These are phyloP conservation scores for Penicillium sp. DNA, from an alignment of 2,329 filamentous ascomycete species.

Conservation along the genomic window DNA sequence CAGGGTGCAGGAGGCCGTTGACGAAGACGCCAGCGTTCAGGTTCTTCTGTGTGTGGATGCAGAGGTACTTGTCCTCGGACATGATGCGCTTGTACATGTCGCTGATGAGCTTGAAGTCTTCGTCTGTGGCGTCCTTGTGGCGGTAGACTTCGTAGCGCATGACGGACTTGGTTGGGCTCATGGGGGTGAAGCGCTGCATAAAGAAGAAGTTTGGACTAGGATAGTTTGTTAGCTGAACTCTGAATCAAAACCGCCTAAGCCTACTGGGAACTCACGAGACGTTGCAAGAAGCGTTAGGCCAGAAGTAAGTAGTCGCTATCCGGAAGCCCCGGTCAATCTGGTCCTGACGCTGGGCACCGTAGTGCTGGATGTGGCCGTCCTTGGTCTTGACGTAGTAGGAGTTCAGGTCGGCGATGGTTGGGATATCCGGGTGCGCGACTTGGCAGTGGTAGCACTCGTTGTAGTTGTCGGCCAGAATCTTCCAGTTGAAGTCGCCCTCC, in stretches of 20 bases:
- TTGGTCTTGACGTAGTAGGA: conserved; percentile 57
- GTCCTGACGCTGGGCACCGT: conserved; percentile 31
- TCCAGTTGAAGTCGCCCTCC: conserved; percentile 63
- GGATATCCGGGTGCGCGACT: conserved; percentile 30
- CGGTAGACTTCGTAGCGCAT: conserved; percentile 69
- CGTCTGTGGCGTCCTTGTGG: conserved; percentile 62
- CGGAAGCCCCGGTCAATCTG: conserved; percentile 28
- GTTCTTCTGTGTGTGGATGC: conserved; percentile 61
- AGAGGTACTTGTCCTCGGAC: conserved; percentile 68
- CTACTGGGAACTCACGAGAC: conserved; percentile 30
- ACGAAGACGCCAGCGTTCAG: conserved; percentile 63
- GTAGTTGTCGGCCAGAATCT: conserved; percentile 65
- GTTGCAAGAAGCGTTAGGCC: conserved; percentile 41
- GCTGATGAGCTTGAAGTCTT: conserved; percentile 60
- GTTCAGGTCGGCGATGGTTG: conserved; percentile 56
- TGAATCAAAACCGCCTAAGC: not conserved
- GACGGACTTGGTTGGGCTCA: conserved; percentile 51
- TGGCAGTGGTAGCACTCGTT: conserved; percentile 51
- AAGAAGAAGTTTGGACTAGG: conserved; percentile 61
- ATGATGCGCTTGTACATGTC: conserved; percentile 67
- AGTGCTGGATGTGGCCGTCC: conserved; percentile 54
- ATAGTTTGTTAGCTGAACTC: not conserved
- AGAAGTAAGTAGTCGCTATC: conserved; percentile 34
- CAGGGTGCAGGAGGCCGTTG: conserved; percentile 64
- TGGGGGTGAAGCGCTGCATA: conserved; percentile 65